Evolutionary conservation across 129 eudicot species (phyloP).

Genomic region (Cynara cardunculus): DNA sequence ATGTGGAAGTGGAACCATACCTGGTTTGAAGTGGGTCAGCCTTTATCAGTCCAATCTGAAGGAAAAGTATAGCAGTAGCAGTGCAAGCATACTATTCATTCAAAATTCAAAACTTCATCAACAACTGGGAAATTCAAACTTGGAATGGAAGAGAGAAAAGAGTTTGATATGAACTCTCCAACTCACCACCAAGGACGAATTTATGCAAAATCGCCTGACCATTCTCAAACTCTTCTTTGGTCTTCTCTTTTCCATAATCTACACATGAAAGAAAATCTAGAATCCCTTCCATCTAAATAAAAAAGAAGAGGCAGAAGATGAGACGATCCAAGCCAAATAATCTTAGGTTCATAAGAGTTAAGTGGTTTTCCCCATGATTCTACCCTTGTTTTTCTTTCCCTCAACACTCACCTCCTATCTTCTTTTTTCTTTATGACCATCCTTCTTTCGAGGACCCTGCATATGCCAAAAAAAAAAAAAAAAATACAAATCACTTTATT

Average conservation of each 20-base stretch:
- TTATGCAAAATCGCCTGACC: neutral
- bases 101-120: neutral
- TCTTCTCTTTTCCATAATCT: neutral
- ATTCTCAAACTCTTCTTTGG: constrained; percentile 2
- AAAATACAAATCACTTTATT: neutral
- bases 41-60: neutral
- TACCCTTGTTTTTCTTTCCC: no score
- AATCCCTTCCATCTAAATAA: no score
- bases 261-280: neutral
- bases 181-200: neutral
- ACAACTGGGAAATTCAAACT: neutral
- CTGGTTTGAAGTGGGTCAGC: neutral
- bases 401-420: no score
- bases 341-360: no score
- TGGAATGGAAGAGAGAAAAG: neutral
- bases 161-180: neutral
- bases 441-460: neutral
- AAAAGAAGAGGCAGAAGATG: no score
- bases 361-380: no score
- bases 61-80: neutral
- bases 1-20: neutral
- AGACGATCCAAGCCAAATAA: no score
- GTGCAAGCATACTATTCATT: neutral
- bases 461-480: no score
- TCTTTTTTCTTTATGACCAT: no score